phyloP scores from a whole-genome alignment of 768 basidiomycete species.

The Leucocoprinus sp. region DNA sequence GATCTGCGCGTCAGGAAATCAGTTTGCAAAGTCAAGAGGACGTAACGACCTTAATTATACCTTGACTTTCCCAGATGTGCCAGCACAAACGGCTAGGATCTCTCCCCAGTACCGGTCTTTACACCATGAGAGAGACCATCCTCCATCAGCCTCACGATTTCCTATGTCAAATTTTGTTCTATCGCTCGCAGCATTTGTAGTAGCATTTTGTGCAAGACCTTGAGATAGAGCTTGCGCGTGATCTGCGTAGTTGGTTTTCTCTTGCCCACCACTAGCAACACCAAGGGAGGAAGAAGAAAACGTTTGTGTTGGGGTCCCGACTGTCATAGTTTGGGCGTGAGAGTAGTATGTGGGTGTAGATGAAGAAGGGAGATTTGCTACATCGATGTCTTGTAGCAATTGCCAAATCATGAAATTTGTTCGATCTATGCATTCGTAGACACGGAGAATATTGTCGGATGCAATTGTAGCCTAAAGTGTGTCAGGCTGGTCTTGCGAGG shows the following conservation, averaged over 20 bases:
- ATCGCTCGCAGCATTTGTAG: constrained; percentile 9
- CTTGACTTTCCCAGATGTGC: constrained; percentile 67
- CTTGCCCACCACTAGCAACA: constrained; percentile 15
- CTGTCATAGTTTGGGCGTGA: constrained; percentile 46
- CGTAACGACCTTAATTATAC: constrained; percentile 30
- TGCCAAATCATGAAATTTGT: constrained; percentile 69
- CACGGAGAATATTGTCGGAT: constrained; percentile 77
- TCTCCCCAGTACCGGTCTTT: constrained; percentile 96
- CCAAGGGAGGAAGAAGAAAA: constrained; percentile 28
- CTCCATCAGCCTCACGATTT: constrained; percentile 79
- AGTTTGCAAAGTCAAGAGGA: neutral
- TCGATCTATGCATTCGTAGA: constrained; percentile 87
- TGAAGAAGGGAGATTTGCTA: constrained; percentile 41
- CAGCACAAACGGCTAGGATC: constrained; percentile 70
- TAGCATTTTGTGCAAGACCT: constrained; percentile 26
- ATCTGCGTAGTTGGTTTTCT: constrained; percentile 49
- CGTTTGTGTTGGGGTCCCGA: constrained; percentile 69
- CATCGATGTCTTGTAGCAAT: constrained; percentile 69
- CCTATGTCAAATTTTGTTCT: constrained; percentile 34
- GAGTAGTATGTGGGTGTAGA: constrained; percentile 25
- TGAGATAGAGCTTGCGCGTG: constrained; percentile 62
- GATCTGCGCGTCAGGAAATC: constrained; percentile 35
- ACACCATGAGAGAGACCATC: constrained; percentile 94
- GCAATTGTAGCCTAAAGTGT: constrained; percentile 72
- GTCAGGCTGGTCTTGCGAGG: neutral